Base-by-base conservation (phyloP, 106 monocot genomes). In the Apostasia ramifera region DNA sequence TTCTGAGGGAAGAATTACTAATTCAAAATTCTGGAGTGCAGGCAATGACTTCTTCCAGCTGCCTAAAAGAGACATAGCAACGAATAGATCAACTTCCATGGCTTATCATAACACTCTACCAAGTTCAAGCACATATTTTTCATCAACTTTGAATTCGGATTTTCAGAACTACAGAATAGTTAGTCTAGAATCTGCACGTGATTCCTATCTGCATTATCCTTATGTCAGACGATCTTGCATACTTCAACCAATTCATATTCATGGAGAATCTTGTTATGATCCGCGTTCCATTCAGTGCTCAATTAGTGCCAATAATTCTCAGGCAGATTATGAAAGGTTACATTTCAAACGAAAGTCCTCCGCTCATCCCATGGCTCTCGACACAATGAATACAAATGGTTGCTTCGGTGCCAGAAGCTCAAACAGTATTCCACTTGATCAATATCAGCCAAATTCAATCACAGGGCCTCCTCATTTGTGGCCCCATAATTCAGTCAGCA, bases 281-380 rank as follows among this genome's bases (percentile, higher is more conserved):
- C 73, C 61, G 1, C 67, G 44, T 58, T 8, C 56, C 51, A 10
- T 43, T 49, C 38, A 55, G 37, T 55, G 71, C 37, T 49, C 43
- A 38, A 57, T 40, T 13, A 68, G 40, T 14, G 55, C 52, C 47
- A 42, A 39, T 0, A 80, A 73, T 73, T 10, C 81, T 40, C 59
- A 45, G 47, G 60, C 57, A 43, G 77, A 73, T 41, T 57, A 70
- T 55, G 54, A 53, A 53, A 81, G 81, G 59, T 44, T 43, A 12
- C 37, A 48, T 38, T 67, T 63, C 70, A 93, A 82, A 63, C 74
- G 89, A 60, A 93, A 86, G 66, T 73, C 37, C 37, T 81, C 71
- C 2, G 67, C 56, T 14, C 47, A 66, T 10, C 44, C 65, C 1
- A 55, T 44, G 44, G 49, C 61, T 8, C 54, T 43, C 47, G 79